Evolutionary conservation across 129 eudicot species (phyloP), one percentile per base, ranked within the genome.

Genomic region (Lactuca saligna): DNA sequence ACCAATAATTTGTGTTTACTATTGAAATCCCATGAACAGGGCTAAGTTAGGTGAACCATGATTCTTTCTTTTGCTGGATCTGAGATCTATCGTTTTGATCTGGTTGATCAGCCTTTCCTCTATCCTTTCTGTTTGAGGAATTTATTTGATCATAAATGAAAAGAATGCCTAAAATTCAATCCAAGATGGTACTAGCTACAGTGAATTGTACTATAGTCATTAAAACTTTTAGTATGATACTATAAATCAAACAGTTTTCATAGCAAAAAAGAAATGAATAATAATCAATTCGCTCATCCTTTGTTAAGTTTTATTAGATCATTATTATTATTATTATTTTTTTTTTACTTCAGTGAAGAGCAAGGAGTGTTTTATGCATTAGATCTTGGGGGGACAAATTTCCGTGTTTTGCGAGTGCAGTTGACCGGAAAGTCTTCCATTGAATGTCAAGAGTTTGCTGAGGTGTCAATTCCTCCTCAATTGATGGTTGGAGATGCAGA

Each of bases 351-450:
- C 68, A 92, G 98, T 59, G 85, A 81, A 31, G 98, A 92, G 82
- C 74, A 77, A 76, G 98, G 98, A 37, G 85, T 85, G 70, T 93
- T 78, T 80, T 93, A 93, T 72, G 97, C 95, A 11, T 69, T 93
- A 81, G 98, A 93, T 80, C 97, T 93, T 65, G 98, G 98, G 29
- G 98, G 98, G 35, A 89, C 98, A 79, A 93, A 93, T 69, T 93
- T 93, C 61, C 83, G 95, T 25, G 98, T 93, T 50, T 31, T 93
- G 80, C 85, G 95, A 17, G 95, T 93, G 32, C 95, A 86, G 62
- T 81, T 93, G 72, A 83, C 83, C 69, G 97, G 97, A 68, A 81
- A 70, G 71, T 73, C 79, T 3, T 84, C 90, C 35, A 73, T 93
- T 72, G 72, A 79, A 60, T 78, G 69, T 68, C 90, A 87, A 74